Conservation (phyloP, 2,329 filamentous ascomycete genomes). For the Verticillium isaacii region DNA sequence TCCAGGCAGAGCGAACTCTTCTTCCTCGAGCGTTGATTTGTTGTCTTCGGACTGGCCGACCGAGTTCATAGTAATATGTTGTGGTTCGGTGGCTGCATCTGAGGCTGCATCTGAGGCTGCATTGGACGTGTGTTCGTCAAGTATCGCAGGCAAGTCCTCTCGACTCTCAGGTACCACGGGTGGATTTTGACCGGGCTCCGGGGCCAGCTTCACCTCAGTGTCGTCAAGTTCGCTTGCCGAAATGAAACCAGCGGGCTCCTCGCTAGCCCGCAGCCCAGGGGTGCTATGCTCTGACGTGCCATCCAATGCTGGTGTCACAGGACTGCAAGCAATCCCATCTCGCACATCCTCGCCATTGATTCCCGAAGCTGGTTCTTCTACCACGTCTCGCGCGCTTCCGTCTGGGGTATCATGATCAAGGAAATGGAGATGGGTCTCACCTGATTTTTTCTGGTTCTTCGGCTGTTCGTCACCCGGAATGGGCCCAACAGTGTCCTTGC, state of each 20-base stretch:
- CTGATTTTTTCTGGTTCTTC: conserved; percentile 16
- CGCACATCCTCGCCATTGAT: not conserved
- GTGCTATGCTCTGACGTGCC: not conserved
- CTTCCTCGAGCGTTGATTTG: too few species aligned
- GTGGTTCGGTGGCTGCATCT: too few species aligned
- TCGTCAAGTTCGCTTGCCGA: not conserved
- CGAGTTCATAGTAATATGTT: too few species aligned
- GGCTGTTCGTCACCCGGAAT: conserved; percentile 6
- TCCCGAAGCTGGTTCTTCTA: conserved; percentile 1
- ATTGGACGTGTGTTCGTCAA: too few species aligned
- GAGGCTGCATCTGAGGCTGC: too few species aligned
- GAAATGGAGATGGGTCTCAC: conserved; percentile 23
- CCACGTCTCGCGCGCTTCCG: conserved; percentile 11
- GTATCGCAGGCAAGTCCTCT: too few species aligned
- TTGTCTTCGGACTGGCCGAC: too few species aligned
- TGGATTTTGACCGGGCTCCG: not conserved
- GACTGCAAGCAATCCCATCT: not conserved
- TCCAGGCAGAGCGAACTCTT: too few species aligned
- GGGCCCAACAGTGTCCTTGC: conserved; percentile 12
- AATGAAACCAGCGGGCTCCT: not conserved
- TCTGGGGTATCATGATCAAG: conserved; percentile 19
- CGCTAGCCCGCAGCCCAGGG: not conserved
- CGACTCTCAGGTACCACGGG: too few species aligned
- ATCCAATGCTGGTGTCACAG: not conserved
- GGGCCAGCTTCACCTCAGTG: not conserved